These are phyloP conservation scores for Musa balbisiana DNA, from an alignment of 202 grass and related monocot species.

Conservation along the genomic window DNA sequence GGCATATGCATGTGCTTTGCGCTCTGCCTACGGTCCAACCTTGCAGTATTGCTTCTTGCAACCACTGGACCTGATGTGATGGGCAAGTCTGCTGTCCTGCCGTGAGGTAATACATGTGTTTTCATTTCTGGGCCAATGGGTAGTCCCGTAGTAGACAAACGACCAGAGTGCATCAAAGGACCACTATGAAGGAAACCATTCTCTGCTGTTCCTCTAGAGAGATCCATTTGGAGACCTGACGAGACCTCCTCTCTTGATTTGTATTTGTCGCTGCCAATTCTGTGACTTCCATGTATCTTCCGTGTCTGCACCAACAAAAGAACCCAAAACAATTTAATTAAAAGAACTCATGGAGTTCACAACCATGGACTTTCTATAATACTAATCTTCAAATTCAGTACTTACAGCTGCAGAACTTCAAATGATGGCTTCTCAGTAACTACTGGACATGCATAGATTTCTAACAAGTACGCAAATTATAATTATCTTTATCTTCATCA, in stretches of 20 bases:
- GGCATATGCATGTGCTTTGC: slow-evolving; percentile 44
- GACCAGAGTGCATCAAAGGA: slow-evolving; percentile 61
- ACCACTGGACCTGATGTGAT: slow-evolving; percentile 40
- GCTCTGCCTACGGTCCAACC: slow-evolving; percentile 57
- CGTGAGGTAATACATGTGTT: slow-evolving; percentile 40
- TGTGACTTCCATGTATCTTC: slow-evolving; percentile 54
- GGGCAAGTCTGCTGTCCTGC: slow-evolving; percentile 42
- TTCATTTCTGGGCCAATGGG: slow-evolving; percentile 50
- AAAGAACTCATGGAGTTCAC: neutral
- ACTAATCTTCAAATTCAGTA: slow-evolving; percentile 19
- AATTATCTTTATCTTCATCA: neutral
- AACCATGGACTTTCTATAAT: slow-evolving; percentile 1
- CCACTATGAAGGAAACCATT: slow-evolving; percentile 52
- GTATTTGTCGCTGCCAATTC: slow-evolving; percentile 58
- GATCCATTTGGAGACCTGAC: slow-evolving; percentile 61
- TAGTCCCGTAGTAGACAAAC: slow-evolving; percentile 58
- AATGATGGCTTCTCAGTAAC: neutral
- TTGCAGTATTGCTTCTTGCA: slow-evolving; percentile 42
- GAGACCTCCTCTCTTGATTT: slow-evolving; percentile 59
- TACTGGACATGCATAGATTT: neutral
- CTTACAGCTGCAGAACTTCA: slow-evolving; percentile 6
- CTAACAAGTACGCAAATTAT: neutral
- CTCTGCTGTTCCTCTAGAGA: slow-evolving; percentile 40
- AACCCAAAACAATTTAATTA: slow-evolving; percentile 28
- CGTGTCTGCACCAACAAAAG: slow-evolving; percentile 41